A percentile compares a stretch with the other conserved stretches of the same genome.
Evolutionary conservation across 768 basidiomycete species (phyloP).

Genomic region (Leucocoprinus birnbaumii): DNA sequence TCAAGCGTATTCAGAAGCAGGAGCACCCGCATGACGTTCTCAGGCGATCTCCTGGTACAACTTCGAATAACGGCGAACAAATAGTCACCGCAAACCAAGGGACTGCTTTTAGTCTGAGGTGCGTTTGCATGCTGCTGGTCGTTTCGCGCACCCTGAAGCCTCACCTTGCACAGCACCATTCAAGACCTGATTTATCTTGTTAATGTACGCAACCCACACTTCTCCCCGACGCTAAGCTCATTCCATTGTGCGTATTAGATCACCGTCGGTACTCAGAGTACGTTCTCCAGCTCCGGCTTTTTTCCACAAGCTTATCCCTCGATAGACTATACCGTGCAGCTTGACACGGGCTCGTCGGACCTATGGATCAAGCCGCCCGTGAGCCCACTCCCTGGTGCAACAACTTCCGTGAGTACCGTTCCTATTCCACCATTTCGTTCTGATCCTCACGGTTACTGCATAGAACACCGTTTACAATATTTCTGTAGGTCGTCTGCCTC

Average conservation of each 20-base stretch:
- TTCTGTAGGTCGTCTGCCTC: conserved; percentile 41
- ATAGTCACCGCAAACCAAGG: conserved; percentile 27
- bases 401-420: conserved; percentile 43
- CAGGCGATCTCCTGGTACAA: conserved; percentile 31
- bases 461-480: conserved; percentile 55
- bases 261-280: conserved; percentile 61
- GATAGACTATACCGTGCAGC: conserved; percentile 68
- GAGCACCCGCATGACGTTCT: conserved; percentile 20
- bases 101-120: conserved; percentile 45
- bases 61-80: conserved; percentile 26
- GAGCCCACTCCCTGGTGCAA: conserved; percentile 45
- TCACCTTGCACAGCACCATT: conserved; percentile 46
- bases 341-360: conserved; percentile 86
- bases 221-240: conserved; percentile 6
- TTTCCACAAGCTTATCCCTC: conserved; percentile 1
- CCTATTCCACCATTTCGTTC: neutral
- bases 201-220: conserved; percentile 48
- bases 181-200: conserved; percentile 79
- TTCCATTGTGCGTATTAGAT: conserved; percentile 48
- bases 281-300: conserved; percentile 17
- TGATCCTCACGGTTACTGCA: conserved; percentile 9
- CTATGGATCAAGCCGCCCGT: conserved; percentile 61
- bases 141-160: conserved; percentile 16
- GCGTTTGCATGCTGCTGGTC: conserved; percentile 15
- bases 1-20: conserved; percentile 43